Evolutionary conservation across 352 stramenopile genomes (phyloP), one percentile per base, ranked within the genome.

Genomic region (Aphanomyces stellatus): DNA sequence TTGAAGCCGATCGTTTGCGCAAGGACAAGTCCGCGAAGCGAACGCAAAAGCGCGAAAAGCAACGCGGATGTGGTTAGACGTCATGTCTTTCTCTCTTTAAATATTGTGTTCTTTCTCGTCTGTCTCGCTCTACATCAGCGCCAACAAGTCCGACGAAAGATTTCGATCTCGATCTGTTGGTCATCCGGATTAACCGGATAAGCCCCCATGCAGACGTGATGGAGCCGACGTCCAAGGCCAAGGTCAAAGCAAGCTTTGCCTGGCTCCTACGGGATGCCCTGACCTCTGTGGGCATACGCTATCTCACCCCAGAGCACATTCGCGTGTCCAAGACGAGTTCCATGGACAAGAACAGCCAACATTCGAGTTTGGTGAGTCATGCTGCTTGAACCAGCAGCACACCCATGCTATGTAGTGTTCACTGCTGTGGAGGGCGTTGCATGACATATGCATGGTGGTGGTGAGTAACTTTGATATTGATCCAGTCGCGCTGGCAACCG

Each of bases 11-110:
- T 63, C 75, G 82, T 19, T 71, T 82, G 13, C 70, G 79, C 34
- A 88, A 93, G 55, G 80, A 89, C 42, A 86, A 90, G 68, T 73
- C 82, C 72, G 89, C 90, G 73, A 78, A 79, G 62, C 74, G 80
- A 53, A 88, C 83, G 10, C 65, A 85, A 65, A 90, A 89, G 71
- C 78, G 67, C 43, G 81, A 93, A 71, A 88, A 88, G 60, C 80
- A 88, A 69, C 78, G 82, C 41, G 82, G 80, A 25, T 79, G 74
- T 51, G 81, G 81, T 10, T 90, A 88, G 22, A 33, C 46, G 4
- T 24, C 19, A n/a, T 34, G 22, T n/a, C n/a, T n/a, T n/a, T n/a
- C n/a, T n/a, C n/a, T n/a, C n/a, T n/a, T n/a, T n/a, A n/a, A n/a
- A n/a, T n/a, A n/a, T n/a, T n/a, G n/a, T n/a, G n/a, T n/a, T n/a